A percentile compares a stretch with the other conserved stretches of the same genome.
Evolutionary conservation across 495 filamentous ascomycete species (phyloP).

Genomic region (Annulohypoxylon moriforme): DNA sequence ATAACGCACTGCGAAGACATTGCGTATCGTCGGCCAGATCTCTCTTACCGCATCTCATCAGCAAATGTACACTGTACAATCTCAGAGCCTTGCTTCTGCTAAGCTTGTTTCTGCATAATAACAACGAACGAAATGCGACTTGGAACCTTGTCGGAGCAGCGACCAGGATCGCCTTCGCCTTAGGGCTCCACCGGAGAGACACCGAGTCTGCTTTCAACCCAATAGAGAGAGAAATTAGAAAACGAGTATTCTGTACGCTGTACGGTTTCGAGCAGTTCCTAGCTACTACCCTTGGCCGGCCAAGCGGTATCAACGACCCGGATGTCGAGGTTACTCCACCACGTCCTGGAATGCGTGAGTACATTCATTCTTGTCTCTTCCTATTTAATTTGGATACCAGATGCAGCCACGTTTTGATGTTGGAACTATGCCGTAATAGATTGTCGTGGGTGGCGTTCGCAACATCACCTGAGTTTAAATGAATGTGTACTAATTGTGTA

Average conservation of each 20-base stretch:
- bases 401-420: background rate
- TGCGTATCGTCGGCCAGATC: constrained; percentile 49
- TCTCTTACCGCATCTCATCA: constrained; percentile 47
- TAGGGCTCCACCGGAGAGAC: constrained; percentile 52
- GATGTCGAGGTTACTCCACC: constrained; percentile 49
- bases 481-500: constrained; percentile 5
- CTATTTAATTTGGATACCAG: background rate
- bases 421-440: background rate
- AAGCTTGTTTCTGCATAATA: constrained; percentile 54
- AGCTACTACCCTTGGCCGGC: constrained; percentile 54
- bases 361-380: background rate
- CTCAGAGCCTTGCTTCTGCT: constrained; percentile 56
- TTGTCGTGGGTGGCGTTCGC: too few species aligned
- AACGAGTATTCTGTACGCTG: constrained; percentile 56
- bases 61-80: constrained; percentile 54
- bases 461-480: too few species aligned
- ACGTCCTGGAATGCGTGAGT: constrained; percentile 25
- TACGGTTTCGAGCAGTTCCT: constrained; percentile 57
- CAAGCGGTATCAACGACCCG: constrained; percentile 52
- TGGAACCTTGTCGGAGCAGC: constrained; percentile 59
- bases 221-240: constrained; percentile 51
- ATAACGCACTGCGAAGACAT: constrained; percentile 41
- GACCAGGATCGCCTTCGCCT: constrained; percentile 53
- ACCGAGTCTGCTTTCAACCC: constrained; percentile 44
- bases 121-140: constrained; percentile 45